phyloP scores from a whole-genome alignment of 345 rosid species.

The Gossypium ekmanianum region DNA sequence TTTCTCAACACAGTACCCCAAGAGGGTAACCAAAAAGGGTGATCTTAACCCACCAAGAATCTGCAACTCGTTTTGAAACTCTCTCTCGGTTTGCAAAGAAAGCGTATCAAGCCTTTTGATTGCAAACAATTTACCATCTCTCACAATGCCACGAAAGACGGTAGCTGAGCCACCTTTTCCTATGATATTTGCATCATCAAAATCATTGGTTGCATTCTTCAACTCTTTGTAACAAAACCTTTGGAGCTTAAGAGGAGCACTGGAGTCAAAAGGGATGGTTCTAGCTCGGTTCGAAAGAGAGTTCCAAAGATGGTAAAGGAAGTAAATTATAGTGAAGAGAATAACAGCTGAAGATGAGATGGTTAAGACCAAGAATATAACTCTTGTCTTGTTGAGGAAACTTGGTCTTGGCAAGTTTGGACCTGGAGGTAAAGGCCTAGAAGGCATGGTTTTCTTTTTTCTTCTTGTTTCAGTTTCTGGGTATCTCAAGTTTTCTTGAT shows the following conservation, averaged over 20 bases:
- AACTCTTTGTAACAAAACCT: slow-evolving; percentile 72
- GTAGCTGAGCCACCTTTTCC: slow-evolving; percentile 99
- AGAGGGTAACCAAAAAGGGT: slow-evolving; percentile 62
- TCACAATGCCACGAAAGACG: slow-evolving; percentile 71
- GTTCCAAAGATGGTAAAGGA: slow-evolving; percentile 71
- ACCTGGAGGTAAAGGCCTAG: slow-evolving; percentile 55
- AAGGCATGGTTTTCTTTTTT: slow-evolving; percentile 49
- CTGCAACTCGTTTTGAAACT: slow-evolving; percentile 95
- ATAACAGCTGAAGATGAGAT: slow-evolving; percentile 68
- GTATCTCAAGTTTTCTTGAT: slow-evolving; percentile 12
- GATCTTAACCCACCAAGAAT: slow-evolving; percentile 88
- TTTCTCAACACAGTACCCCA: slow-evolving; percentile 88
- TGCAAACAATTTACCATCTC: slow-evolving; percentile 77
- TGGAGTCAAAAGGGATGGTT: slow-evolving; percentile 71
- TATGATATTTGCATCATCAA: slow-evolving; percentile 57
- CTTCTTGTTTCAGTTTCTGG: slow-evolving; percentile 18
- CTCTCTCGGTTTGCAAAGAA: slow-evolving; percentile 71
- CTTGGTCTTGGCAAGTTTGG: slow-evolving; percentile 33
- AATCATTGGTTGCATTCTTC: slow-evolving; percentile 68
- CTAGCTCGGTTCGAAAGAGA: slow-evolving; percentile 59
- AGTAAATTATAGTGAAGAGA: slow-evolving; percentile 61
- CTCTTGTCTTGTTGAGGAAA: slow-evolving; percentile 43
- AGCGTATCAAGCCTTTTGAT: slow-evolving; percentile 69
- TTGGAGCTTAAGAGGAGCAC: slow-evolving; percentile 63
- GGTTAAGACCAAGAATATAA: slow-evolving; percentile 61